These are phyloP conservation scores for Syncephalastrum monosporum DNA, from an alignment of 371 early-diverging fungal species.

Conservation along the genomic window DNA sequence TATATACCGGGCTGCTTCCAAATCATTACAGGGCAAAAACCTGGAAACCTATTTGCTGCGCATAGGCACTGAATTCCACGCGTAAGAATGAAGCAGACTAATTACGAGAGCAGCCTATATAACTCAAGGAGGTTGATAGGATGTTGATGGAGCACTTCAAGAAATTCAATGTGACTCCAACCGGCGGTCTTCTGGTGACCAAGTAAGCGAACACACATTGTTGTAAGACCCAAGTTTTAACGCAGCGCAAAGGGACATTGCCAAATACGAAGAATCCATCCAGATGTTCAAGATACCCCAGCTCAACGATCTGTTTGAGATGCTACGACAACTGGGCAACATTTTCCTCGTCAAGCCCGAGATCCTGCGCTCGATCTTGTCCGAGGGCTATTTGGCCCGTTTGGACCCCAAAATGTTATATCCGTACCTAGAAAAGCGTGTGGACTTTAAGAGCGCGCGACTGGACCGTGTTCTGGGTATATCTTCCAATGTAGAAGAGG, in stretches of 20 bases:
- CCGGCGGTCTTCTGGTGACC: conserved; percentile 85
- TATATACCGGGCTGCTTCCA: conserved; percentile 56
- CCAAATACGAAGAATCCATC: conserved; percentile 89
- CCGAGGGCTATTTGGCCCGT: conserved; percentile 78
- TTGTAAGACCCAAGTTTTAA: background rate
- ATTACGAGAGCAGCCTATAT: background rate
- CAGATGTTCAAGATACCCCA: conserved; percentile 70
- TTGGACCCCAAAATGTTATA: conserved; percentile 75
- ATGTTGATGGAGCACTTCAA: conserved; percentile 90
- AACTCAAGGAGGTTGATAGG: conserved; percentile 29
- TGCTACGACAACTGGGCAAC: conserved; percentile 90
- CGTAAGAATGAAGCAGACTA: conserved; percentile 44
- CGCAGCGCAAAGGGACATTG: conserved; percentile 74
- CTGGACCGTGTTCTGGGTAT: conserved; percentile 61
- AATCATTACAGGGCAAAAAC: conserved; percentile 78
- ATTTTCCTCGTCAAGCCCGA: conserved; percentile 91
- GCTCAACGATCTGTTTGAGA: conserved; percentile 83
- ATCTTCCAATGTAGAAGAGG: conserved; percentile 20
- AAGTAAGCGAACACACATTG: conserved; percentile 53
- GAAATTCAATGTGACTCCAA: conserved; percentile 79
- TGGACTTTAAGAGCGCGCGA: conserved; percentile 78
- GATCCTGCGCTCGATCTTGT: conserved; percentile 79
- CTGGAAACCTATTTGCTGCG: conserved; percentile 74
- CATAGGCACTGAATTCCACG: conserved; percentile 78
- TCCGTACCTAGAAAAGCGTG: conserved; percentile 84